Conservation (phyloP, 768 basidiomycete genomes). For the Coprinopsis marcescibilis region DNA sequence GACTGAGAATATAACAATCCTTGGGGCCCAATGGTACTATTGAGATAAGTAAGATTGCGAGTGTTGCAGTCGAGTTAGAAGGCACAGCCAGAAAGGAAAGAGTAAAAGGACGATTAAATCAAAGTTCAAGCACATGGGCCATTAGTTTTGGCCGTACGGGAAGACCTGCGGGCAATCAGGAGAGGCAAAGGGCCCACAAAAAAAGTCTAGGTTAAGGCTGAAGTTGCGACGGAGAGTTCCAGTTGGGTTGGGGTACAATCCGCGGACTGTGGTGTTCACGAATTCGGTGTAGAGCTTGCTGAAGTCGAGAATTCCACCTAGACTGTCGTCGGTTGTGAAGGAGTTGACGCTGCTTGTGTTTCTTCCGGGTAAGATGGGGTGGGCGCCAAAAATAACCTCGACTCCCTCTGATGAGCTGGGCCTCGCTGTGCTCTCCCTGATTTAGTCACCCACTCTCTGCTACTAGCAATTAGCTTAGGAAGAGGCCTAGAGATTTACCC, state of each 20-base stretch:
- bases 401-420: slow-evolving; percentile 7
- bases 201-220: slow-evolving; percentile 12
- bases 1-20: too few species aligned
- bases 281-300: slow-evolving; percentile 16
- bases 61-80: too few species aligned
- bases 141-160: too few species aligned
- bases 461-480: too few species aligned
- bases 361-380: slow-evolving; percentile 14
- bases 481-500: too few species aligned
- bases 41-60: too few species aligned
- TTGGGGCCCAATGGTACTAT: too few species aligned
- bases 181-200: neutral
- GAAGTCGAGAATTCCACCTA: slow-evolving; percentile 10
- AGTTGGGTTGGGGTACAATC: slow-evolving; percentile 17
- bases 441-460: too few species aligned
- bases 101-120: too few species aligned
- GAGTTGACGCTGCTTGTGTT: slow-evolving; percentile 12
- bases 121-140: too few species aligned
- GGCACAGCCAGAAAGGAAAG: too few species aligned
- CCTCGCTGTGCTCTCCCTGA: slow-evolving; percentile 5
- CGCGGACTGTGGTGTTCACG: slow-evolving; percentile 11
- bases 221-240: slow-evolving; percentile 11
- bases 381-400: neutral
- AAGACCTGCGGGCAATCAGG: slow-evolving; percentile 11
- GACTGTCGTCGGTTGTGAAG: slow-evolving; percentile 12